phyloP scores from a whole-genome alignment of 164 flowering plant species.

The Annona squamosa region DNA sequence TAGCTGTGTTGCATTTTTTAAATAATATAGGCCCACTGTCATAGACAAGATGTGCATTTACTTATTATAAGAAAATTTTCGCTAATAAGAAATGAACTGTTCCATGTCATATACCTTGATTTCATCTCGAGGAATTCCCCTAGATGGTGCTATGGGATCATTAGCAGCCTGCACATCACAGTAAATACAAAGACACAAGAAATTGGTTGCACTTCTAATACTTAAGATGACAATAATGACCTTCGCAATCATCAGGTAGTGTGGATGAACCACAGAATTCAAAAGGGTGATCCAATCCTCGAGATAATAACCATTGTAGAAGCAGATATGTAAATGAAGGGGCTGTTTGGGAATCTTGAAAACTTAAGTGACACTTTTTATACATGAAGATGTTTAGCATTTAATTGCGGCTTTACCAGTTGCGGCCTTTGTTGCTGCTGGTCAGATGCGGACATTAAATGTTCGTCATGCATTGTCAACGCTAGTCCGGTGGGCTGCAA shows the following conservation, averaged over 20 bases:
- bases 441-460: too few relatives aligned
- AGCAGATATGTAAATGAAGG: too few relatives aligned
- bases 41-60: not conserved
- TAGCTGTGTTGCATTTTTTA: too few relatives aligned
- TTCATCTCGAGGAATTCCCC: conserved; percentile 80
- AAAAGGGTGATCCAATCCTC: too few relatives aligned
- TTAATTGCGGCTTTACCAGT: too few relatives aligned
- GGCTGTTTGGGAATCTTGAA: too few relatives aligned
- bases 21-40: not conserved
- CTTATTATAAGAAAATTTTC: not conserved
- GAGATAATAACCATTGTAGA: too few relatives aligned
- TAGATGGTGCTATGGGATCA: conserved; percentile 92
- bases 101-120: conserved; percentile 45
- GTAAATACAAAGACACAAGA: not conserved
- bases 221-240: not conserved
- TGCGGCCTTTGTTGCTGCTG: too few relatives aligned
- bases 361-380: too few relatives aligned
- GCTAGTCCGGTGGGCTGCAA: too few relatives aligned
- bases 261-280: not conserved
- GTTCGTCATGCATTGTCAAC: too few relatives aligned
- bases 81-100: not conserved
- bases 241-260: not conserved
- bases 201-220: not conserved
- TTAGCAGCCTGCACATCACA: conserved; percentile 66
- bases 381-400: too few relatives aligned